Evolutionary conservation across 164 flowering plant species (phyloP).

Genomic region (Vitis cinerea): DNA sequence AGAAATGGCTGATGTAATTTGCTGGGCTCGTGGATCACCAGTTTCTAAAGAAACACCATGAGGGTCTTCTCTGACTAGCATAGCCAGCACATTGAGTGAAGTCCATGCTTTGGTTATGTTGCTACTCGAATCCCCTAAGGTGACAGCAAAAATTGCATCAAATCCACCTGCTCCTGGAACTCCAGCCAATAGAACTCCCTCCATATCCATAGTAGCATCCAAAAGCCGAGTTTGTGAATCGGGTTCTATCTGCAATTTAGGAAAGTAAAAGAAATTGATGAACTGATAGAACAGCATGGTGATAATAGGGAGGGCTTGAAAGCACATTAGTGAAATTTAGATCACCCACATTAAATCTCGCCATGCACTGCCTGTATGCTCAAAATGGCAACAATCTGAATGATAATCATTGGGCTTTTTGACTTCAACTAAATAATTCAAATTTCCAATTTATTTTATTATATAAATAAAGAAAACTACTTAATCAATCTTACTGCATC

Average conservation of each 20-base stretch:
- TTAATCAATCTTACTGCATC: no score
- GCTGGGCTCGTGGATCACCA: slow-evolving; percentile 69
- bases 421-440: no score
- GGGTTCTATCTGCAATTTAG: slow-evolving; percentile 81
- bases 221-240: slow-evolving; percentile 84
- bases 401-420: no score
- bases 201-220: slow-evolving; percentile 80
- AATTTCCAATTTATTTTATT: no score
- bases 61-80: slow-evolving; percentile 95
- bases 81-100: slow-evolving; percentile 69
- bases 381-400: no score
- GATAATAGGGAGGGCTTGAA: no score
- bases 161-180: slow-evolving; percentile 99
- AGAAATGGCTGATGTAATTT: slow-evolving; percentile 59
- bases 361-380: no score
- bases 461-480: no score
- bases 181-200: slow-evolving; percentile 93
- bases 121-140: slow-evolving; percentile 62
- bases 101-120: slow-evolving; percentile 67
- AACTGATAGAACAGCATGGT: neutral
- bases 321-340: no score
- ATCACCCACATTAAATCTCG: no score
- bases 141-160: slow-evolving; percentile 92
- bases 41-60: slow-evolving; percentile 75
- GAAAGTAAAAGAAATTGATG: neutral